Conservation (phyloP, 352 stramenopile species). For the Globisporangium viniferum region DNA sequence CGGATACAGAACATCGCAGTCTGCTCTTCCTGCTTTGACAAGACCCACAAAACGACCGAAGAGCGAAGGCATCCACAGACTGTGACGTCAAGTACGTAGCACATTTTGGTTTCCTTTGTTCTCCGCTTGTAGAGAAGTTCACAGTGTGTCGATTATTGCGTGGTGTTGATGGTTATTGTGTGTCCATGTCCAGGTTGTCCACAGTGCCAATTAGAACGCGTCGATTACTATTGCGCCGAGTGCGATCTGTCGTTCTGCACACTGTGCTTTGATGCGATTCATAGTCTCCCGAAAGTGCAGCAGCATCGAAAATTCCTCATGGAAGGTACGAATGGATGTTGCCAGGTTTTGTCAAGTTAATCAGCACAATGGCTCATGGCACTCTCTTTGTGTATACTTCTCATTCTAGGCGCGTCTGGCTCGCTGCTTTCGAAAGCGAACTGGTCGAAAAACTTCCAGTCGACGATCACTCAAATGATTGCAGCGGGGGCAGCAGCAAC, state of each 20-base stretch:
- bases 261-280: constrained; percentile 45
- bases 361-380: background rate
- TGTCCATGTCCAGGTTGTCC: constrained; percentile 39
- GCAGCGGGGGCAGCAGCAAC: constrained; percentile 3
- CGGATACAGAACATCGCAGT: constrained; percentile 10
- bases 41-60: constrained; percentile 7
- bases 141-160: background rate
- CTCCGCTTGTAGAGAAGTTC: background rate
- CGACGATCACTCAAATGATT: constrained; percentile 37
- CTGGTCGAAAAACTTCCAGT: constrained; percentile 45
- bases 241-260: constrained; percentile 69
- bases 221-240: constrained; percentile 48
- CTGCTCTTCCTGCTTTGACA: constrained; percentile 17
- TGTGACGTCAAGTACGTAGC: constrained; percentile 25
- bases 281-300: constrained; percentile 32
- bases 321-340: constrained; percentile 29
- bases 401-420: constrained; percentile 35
- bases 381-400: background rate
- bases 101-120: background rate
- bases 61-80: constrained; percentile 21
- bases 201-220: constrained; percentile 46
- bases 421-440: constrained; percentile 34
- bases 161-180: background rate
- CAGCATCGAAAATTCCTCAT: constrained; percentile 35
- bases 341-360: too few relatives aligned